Conservation (phyloP, 176 grass and related monocot species). For the Carex kokanica region DNA sequence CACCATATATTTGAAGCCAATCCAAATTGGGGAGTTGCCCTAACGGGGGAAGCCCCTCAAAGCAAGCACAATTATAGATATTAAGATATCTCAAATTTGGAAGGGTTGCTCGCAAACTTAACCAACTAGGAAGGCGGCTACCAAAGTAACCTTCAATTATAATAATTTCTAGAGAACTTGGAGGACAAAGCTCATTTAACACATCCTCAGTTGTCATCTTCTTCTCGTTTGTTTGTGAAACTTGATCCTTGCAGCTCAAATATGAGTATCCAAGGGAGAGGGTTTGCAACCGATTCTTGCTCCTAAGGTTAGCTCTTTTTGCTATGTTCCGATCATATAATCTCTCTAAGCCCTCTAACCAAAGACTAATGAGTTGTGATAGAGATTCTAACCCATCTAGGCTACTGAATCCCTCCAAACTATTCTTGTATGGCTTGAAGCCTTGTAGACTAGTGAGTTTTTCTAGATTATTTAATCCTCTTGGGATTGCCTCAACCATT, state of each 20-base stretch:
- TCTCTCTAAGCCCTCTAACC: neutral
- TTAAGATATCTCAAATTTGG: neutral
- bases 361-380: neutral
- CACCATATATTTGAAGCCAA: neutral
- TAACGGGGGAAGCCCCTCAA: neutral
- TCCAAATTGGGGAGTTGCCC: neutral
- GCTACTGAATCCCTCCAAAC: too few relatives aligned
- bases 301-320: neutral
- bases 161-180: neutral
- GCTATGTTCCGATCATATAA: neutral
- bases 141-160: neutral
- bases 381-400: neutral
- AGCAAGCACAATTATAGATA: neutral
- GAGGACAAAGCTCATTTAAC: neutral
- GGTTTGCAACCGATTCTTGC: neutral
- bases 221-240: neutral
- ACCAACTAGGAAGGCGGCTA: neutral
- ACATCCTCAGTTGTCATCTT: neutral
- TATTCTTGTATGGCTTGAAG: neutral
- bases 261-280: too few relatives aligned
- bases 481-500: neutral
- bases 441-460: neutral
- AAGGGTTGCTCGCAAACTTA: neutral
- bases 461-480: neutral
- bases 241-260: neutral